Percentiles rank a stretch among this genome's conserved stretches.
These are phyloP conservation scores for Fereydounia khargensis DNA, from an alignment of 1,284 basidiomycete species.

Conservation along the genomic window DNA sequence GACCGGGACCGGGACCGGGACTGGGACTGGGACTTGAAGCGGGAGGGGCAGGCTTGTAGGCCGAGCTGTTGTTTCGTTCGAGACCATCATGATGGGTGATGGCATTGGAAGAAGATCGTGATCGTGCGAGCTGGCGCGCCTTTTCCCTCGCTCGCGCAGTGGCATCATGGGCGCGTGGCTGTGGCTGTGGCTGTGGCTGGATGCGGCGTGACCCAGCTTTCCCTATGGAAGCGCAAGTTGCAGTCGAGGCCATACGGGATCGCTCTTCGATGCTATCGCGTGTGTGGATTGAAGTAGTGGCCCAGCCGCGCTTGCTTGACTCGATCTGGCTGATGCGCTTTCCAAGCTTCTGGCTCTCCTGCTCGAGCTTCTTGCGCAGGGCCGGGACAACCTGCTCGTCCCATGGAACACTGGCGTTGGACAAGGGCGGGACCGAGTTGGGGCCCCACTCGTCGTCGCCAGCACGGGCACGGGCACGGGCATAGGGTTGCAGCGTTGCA, in stretches of 20 bases:
- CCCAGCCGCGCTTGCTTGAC: slow-evolving; percentile 21
- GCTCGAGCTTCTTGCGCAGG: slow-evolving; percentile 32
- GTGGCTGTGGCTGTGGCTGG: too few species aligned
- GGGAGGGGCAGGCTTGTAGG: too few species aligned
- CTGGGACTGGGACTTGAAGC: too few species aligned
- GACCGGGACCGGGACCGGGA: too few species aligned
- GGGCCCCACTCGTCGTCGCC: slow-evolving; percentile 31
- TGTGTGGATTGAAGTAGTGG: not conserved
- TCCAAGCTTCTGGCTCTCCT: slow-evolving; percentile 15
- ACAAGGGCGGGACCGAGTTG: slow-evolving; percentile 13
- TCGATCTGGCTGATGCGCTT: slow-evolving; percentile 34
- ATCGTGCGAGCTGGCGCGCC: slow-evolving; percentile 15
- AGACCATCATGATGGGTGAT: too few species aligned
- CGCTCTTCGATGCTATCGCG: slow-evolving; percentile 7
- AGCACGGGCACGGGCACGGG: slow-evolving; percentile 11
- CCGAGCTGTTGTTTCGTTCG: too few species aligned
- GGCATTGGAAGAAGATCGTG: not conserved
- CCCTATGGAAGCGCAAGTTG: too few species aligned
- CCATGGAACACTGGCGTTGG: slow-evolving; percentile 16
- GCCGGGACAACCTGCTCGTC: slow-evolving; percentile 42
- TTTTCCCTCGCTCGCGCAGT: slow-evolving; percentile 19
- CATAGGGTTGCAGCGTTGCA: slow-evolving; percentile 16
- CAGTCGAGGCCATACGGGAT: too few species aligned
- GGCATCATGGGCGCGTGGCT: too few species aligned
- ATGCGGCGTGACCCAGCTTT: too few species aligned